Percentiles rank a stretch among this genome's conserved stretches.
These are phyloP conservation scores for Diutina pseudorugosa DNA, from an alignment of 1,139 yeast species.

Conservation along the genomic window DNA sequence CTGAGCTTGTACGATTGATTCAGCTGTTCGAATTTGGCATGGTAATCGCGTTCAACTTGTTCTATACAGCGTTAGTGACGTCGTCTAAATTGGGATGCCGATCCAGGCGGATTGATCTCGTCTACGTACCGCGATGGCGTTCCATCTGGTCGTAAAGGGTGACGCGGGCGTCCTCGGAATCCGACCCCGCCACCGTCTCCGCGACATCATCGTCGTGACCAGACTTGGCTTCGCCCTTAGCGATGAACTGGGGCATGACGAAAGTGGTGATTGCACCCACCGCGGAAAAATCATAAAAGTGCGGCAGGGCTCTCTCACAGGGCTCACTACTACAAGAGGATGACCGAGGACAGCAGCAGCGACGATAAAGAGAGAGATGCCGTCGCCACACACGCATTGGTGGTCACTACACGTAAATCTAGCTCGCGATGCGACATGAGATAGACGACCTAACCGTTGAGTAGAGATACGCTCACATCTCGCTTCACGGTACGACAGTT, in stretches of 20 bases:
- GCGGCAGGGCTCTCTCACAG: neutral
- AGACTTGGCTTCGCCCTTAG: neutral
- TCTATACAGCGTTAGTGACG: conserved; percentile 9
- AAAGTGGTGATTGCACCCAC: neutral
- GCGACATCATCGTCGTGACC: neutral
- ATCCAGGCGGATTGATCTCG: too few species aligned
- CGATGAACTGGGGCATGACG: neutral
- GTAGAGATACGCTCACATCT: too few species aligned
- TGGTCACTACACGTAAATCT: too few species aligned
- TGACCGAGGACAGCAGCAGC: too few species aligned
- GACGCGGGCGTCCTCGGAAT: neutral
- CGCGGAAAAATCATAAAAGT: neutral
- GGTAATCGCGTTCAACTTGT: conserved; percentile 20
- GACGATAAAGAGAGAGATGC: too few species aligned
- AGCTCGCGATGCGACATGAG: too few species aligned
- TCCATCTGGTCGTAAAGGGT: neutral
- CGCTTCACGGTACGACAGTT: too few species aligned
- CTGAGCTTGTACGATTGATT: conserved; percentile 28
- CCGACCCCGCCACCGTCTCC: neutral
- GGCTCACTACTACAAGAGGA: too few species aligned
- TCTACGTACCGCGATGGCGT: neutral
- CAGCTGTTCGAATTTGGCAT: conserved; percentile 20
- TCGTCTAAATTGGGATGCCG: too few species aligned
- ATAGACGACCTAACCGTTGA: too few species aligned
- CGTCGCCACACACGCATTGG: too few species aligned